Base-by-base conservation (phyloP, 306 rosid genomes). In the Quercus wislizeni region DNA sequence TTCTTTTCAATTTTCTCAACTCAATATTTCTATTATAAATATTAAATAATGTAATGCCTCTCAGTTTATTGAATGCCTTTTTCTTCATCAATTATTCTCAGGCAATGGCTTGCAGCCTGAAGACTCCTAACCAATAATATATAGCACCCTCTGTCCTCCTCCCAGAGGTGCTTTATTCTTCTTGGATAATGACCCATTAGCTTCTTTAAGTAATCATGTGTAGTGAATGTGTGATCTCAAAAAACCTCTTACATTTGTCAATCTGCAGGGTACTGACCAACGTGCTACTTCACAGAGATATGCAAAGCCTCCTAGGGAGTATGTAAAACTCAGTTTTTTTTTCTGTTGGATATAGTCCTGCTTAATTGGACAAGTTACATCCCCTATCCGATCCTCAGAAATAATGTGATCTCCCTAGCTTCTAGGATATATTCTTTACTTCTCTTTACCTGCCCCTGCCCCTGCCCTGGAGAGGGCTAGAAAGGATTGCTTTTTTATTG, bases 121-220 rank as follows among this genome's bases (percentile, higher is more conserved):
- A 67, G 76, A 49, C 46, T 54, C 52, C 86, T 70, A 63, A 63
- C 67, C 85, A 73, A 81, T 91, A 88, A 71, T 74, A 87, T 27
- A 55, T 77, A 31, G 80, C 68, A 17, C 81, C 67, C 18, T 46
- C 89, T 49, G 71, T 78, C 67, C 78, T 49, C 73, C 77, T 89
- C 30, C 80, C 85, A 13, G 86, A 95, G 96, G 99, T 93, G 80
- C 74, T 73, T 63, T 80, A 54, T 79, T 64, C 61, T 70, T 76
- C 21, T 41, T 49, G 19, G 33, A 33, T 11, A 20, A 54, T 33
- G 67, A 80, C 28, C 46, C 63, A 71, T 14, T 25, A 55, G 73
- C 69, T 69, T 25, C 43, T 68, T 52, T 19, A 27, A 73, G 63
- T 78, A 74, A 13, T 73, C 75, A 10, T 67, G 49, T 27, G 59